Percentiles rank a stretch among this genome's conserved stretches.
Evolutionary conservation across 2,329 filamentous ascomycete species (phyloP).

Genomic region (Periconia macrospinosa): DNA sequence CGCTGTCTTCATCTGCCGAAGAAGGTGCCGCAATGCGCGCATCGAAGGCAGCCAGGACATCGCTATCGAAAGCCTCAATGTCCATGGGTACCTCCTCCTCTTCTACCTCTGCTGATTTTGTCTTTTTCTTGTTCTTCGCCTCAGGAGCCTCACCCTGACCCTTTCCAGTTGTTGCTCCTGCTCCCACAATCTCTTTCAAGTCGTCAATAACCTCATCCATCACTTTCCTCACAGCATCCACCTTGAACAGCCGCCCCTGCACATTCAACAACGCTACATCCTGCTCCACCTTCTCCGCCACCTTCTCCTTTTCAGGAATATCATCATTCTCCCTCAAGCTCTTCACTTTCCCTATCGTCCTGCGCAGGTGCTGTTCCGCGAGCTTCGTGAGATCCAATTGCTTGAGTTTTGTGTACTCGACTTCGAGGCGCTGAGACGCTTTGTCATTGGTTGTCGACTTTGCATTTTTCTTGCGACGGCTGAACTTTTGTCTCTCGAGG

Average conservation of each 20-base stretch:
- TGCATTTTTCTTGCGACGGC: slow-evolving; percentile 62
- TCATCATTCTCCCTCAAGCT: slow-evolving; percentile 55
- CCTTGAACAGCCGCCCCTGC: slow-evolving; percentile 61
- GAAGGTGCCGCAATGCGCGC: slow-evolving; percentile 45
- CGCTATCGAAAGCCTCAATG: slow-evolving; percentile 27
- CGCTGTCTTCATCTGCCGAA: slow-evolving; percentile 36
- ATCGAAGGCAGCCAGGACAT: slow-evolving; percentile 39
- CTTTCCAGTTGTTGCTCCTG: neutral
- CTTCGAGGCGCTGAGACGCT: slow-evolving; percentile 62
- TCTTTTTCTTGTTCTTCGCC: slow-evolving; percentile 17
- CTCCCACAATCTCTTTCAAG: slow-evolving; percentile 42
- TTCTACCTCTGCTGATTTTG: slow-evolving; percentile 13
- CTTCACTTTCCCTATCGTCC: slow-evolving; percentile 60
- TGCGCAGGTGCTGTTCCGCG: slow-evolving; percentile 59
- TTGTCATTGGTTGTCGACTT: slow-evolving; percentile 48
- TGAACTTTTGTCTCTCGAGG: slow-evolving; percentile 75
- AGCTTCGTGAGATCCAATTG: slow-evolving; percentile 54
- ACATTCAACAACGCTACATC: slow-evolving; percentile 59
- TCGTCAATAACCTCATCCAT: slow-evolving; percentile 51
- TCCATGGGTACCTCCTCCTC: slow-evolving; percentile 11
- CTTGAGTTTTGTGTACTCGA: slow-evolving; percentile 63
- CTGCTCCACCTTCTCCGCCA: slow-evolving; percentile 42
- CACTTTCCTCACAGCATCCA: slow-evolving; percentile 59
- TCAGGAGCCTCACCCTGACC: slow-evolving; percentile 12
- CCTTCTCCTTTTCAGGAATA: slow-evolving; percentile 45